phyloP scores from a whole-genome alignment of 768 basidiomycete species.

The Leccinum olivaceopallidum region DNA sequence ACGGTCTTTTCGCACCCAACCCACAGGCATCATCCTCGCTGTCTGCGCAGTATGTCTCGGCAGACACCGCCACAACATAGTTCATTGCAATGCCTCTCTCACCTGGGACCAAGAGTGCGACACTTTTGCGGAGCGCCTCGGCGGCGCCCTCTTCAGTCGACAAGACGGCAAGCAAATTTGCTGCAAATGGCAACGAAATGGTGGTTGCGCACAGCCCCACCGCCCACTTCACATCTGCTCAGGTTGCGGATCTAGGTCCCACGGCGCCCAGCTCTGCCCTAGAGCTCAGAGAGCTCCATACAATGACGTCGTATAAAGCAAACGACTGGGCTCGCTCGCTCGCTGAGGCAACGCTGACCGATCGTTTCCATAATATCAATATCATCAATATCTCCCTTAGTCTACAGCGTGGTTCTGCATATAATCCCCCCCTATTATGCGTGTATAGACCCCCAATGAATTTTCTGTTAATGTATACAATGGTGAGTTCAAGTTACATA shows the following conservation, averaged over 20 bases:
- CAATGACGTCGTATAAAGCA: background rate
- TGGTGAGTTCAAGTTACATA: too few relatives aligned
- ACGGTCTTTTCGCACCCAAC: too few relatives aligned
- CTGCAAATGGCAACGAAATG: slow-evolving; percentile 4
- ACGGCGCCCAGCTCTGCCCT: slow-evolving; percentile 9
- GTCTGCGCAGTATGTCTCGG: too few relatives aligned
- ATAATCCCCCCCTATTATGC: background rate
- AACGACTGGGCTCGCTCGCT: slow-evolving; percentile 9
- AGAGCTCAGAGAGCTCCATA: background rate
- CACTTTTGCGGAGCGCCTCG: too few relatives aligned
- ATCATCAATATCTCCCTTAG: background rate
- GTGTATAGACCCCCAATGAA: too few relatives aligned
- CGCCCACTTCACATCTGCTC: slow-evolving; percentile 10
- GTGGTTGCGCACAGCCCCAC: slow-evolving; percentile 3
- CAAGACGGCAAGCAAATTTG: slow-evolving; percentile 11
- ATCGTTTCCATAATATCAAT: background rate
- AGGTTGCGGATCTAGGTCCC: slow-evolving; percentile 1
- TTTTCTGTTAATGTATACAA: too few relatives aligned
- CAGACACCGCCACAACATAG: too few relatives aligned
- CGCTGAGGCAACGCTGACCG: background rate
- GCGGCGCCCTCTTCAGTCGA: slow-evolving; percentile 9
- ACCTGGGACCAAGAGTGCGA: too few relatives aligned
- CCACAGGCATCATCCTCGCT: too few relatives aligned
- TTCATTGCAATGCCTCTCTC: too few relatives aligned
- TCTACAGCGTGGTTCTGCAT: background rate